Evolutionary conservation across 2,329 filamentous ascomycete genomes (phyloP), one percentile per base, ranked within the genome.

Genomic region (Xylaria sp.): DNA sequence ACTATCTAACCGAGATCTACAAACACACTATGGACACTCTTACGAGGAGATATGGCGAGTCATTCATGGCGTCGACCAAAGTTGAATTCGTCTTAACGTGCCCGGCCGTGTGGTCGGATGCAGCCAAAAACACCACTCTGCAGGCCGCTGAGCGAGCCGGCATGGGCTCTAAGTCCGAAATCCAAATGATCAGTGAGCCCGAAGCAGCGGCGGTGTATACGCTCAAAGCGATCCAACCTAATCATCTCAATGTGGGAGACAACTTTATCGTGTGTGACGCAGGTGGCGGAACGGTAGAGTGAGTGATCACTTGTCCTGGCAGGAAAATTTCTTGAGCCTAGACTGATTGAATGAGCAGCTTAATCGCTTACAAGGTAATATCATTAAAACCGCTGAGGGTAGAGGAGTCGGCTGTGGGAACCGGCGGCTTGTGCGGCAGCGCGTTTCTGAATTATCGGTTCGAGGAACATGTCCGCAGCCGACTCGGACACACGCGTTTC

Each of bases 41-140:
- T 72, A 91, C 88, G 0, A 84, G 90, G 69, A 84, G 92, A 56
- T 94, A 94, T 76, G 92, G 92, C 74, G 90, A 92, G 80, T 90
- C 89, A 0, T 94, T 95, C 76, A 93, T 94, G 89, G 87, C 87
- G 7, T 89, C 88, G 8, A 94, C 92, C 5, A 90, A 89, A 74
- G 89, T 94, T 48, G 90, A 94, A 70, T 94, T 93, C 74, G 91
- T 95, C 58, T 84, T 96, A 65, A 95, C 92, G 0, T 93, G 92
- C 61, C 93, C 93, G 8, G 93, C 93, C 8, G 92, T 95, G 8
- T 96, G 93, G 93, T 93, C 90, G 28, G 93, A 96, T 78, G 88
- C 91, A 0, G 93, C 92, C n/a, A 95, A 94, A 82, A 92, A 94
- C 78, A 92, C 92, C 6, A 95, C 92, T 1, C 81, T 94, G 58